Percentiles rank a stretch among this genome's conserved stretches.
These are phyloP conservation scores for Umbelopsis isabellina DNA, from an alignment of 192 early-diverging fungal species.

Conservation along the genomic window DNA sequence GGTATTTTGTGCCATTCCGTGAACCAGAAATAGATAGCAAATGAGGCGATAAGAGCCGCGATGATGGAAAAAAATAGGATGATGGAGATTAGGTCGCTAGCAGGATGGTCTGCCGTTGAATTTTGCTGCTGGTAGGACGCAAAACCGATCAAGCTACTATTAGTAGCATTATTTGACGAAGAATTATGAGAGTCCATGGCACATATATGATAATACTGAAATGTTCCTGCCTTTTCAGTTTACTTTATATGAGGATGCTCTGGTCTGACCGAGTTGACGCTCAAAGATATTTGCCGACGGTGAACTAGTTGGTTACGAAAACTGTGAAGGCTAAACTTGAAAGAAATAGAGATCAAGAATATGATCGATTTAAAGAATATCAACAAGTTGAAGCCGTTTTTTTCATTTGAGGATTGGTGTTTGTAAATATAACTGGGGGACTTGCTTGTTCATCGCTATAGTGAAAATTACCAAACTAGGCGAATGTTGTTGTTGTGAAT, in stretches of 20 bases:
- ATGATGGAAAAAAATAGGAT: constrained; percentile 42
- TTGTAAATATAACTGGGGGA: constrained; percentile 13
- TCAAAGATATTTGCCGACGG: no score
- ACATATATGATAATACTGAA: neutral
- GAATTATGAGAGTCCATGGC: constrained; percentile 15
- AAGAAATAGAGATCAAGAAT: neutral
- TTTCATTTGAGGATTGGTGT: constrained; percentile 11
- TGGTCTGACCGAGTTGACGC: no score
- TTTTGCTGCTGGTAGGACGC: constrained; percentile 42
- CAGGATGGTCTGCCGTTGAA: constrained; percentile 21
- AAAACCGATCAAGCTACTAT: constrained; percentile 28
- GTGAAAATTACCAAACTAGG: constrained; percentile 16
- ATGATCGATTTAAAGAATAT: neutral
- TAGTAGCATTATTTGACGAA: neutral
- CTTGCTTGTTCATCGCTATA: neutral
- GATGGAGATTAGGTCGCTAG: constrained; percentile 40
- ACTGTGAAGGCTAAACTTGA: neutral
- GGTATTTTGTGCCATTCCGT: constrained; percentile 43
- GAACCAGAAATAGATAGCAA: constrained; percentile 46
- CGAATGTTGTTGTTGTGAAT: constrained; percentile 11
- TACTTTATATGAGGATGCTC: no score
- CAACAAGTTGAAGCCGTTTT: neutral
- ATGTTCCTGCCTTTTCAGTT: constrained; percentile 11
- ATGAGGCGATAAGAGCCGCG: constrained; percentile 32
- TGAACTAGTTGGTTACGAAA: neutral